Base-by-base conservation (phyloP, 192 early-diverging fungal genomes). In the Spizellomyces punctatus region DNA sequence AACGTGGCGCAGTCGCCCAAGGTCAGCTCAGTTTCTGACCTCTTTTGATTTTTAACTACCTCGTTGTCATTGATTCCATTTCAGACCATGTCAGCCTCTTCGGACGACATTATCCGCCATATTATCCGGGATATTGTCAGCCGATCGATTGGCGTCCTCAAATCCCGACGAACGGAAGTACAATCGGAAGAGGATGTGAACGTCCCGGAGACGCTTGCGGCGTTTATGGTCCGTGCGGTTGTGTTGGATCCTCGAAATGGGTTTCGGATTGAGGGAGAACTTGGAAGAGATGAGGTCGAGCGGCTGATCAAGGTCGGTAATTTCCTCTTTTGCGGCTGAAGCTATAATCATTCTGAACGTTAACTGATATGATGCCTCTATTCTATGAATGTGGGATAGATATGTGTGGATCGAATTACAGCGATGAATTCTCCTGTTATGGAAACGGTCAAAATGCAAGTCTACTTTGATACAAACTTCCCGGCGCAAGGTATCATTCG, bases 401-500 rank as follows among this genome's bases (percentile, higher is more conserved):
- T 81, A n/a, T 80, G 78, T 59, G 83, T 86, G 36, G 78, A 83
- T 14, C 54, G 73, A 44, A 83, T 88, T 16, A 83, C 81, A 5
- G 44, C 58, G 14, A 63, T 48, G 8, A 76, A 82, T 64, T 47
- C 61, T n/a, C 75, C 82, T 0, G 69, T 78, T 5, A 78, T 73
- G 63, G 83, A 85, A 55, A 85, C 85, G 6, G 79, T 88, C 49
- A 81, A 81, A 52, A 83, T 83, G 80, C 87, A 88, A 63, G 87
- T 88, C 6, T 88, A 88, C 74, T 88, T 88, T 72, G 87, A 88
- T 71, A 81, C 84, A 8, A 82, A 80, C 67, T 88, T 88, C 71
- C 80, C 87, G 17, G 76, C 82, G 2, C 87, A 88, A 75, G 79
- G 87, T 86, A 45, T 19, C 46, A 54, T 55, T 50, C 69, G 65